These are phyloP conservation scores for Fusarium guadeloupense DNA, from an alignment of 2,329 filamentous ascomycete species.

Conservation along the genomic window DNA sequence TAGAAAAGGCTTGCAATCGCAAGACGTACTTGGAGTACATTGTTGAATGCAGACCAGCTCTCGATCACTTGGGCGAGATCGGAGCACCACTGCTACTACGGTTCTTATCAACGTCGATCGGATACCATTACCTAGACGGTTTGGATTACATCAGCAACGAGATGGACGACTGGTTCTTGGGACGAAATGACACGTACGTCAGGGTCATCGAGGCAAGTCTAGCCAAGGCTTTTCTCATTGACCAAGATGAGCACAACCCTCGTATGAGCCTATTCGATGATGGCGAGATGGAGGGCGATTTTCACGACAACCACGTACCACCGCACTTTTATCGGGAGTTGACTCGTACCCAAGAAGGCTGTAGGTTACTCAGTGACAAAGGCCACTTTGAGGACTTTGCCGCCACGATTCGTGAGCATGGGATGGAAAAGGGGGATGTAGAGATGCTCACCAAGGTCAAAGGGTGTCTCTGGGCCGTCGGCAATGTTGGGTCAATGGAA, in stretches of 20 bases:
- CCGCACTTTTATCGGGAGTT: conserved; percentile 98
- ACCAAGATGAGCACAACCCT: conserved; percentile 65
- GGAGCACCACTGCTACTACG: conserved; percentile 90
- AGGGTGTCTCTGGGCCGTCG: conserved; percentile 95
- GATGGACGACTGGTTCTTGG: conserved; percentile 99
- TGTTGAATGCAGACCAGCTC: conserved; percentile 91
- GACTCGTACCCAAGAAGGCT: conserved; percentile 91
- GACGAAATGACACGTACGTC: conserved; percentile 96
- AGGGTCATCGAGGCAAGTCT: conserved; percentile 94
- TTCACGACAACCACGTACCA: conserved; percentile 77
- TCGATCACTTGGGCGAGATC: conserved; percentile 96
- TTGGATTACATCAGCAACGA: conserved; percentile 99
- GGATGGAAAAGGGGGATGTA: conserved; percentile 82
- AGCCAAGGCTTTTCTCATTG: conserved; percentile 81
- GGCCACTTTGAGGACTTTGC: conserved; percentile 97
- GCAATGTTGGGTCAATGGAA: conserved; percentile 98
- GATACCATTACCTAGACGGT: conserved; percentile 96
- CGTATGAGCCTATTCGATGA: conserved; percentile 68
- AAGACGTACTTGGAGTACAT: conserved; percentile 93
- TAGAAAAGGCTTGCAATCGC: conserved; percentile 96
- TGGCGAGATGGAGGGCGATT: conserved; percentile 64
- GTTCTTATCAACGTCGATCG: conserved; percentile 94
- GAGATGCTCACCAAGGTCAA: conserved; percentile 94
- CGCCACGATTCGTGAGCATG: conserved; percentile 85
- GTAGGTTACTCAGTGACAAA: conserved; percentile 87